phyloP scores from a whole-genome alignment of 441 rosid species.

The Francoa sonchifolia region DNA sequence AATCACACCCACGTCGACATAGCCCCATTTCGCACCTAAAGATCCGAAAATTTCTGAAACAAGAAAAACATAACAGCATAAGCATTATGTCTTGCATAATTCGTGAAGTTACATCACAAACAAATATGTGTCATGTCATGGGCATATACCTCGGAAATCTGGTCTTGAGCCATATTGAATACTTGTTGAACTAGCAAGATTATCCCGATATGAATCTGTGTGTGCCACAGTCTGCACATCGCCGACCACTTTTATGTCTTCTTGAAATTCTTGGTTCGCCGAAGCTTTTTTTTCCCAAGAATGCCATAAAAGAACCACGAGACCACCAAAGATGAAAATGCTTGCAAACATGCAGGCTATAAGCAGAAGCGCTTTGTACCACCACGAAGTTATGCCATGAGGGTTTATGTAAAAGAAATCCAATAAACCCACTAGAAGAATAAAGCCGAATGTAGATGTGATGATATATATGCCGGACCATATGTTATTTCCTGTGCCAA shows the following conservation, averaged over 20 bases:
- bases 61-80: no score
- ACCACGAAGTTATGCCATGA: slow-evolving; percentile 38
- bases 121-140: no score
- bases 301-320: slow-evolving; percentile 57
- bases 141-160: slow-evolving; percentile 48
- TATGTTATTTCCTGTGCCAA: slow-evolving; percentile 55
- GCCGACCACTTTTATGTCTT: slow-evolving; percentile 6
- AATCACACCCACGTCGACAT: slow-evolving; percentile 73
- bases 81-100: no score
- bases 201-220: slow-evolving; percentile 9
- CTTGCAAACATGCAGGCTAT: slow-evolving; percentile 51
- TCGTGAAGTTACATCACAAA: no score
- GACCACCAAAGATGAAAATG: slow-evolving; percentile 57
- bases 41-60: slow-evolving; percentile 55
- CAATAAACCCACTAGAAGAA: slow-evolving; percentile 27
- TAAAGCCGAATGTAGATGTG: slow-evolving; percentile 48
- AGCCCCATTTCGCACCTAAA: slow-evolving; percentile 42
- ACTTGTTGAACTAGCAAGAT: slow-evolving; percentile 17
- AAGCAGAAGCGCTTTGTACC: slow-evolving; percentile 72
- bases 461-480: slow-evolving; percentile 66
- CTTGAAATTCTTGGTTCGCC: slow-evolving; percentile 13
- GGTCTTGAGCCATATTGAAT: slow-evolving; percentile 67
- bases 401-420: slow-evolving; percentile 45
- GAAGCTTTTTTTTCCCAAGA: slow-evolving; percentile 33
- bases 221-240: slow-evolving; percentile 7